A percentile compares a stretch with the other conserved stretches of the same genome.
Conservation (phyloP, 345 rosid species). For the Draba incana region DNA sequence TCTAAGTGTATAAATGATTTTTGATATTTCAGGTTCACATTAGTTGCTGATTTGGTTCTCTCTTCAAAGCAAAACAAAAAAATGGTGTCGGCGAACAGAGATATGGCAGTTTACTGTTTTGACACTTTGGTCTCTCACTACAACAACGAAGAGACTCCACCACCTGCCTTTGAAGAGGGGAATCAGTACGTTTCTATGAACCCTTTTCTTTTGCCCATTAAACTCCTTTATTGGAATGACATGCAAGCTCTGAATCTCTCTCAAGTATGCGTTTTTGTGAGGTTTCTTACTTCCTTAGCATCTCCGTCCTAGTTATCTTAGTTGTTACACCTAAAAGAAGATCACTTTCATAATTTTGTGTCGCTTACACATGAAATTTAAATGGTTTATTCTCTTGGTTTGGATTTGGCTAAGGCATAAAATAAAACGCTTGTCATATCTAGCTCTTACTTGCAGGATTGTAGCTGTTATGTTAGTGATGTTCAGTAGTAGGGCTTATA, state of each 20-base stretch:
- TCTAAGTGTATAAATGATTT: background rate
- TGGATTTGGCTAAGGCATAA: background rate
- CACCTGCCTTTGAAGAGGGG: slow-evolving; percentile 86
- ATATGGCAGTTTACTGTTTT: slow-evolving; percentile 99
- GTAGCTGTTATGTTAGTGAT: background rate
- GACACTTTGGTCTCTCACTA: slow-evolving; percentile 91
- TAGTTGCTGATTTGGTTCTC: slow-evolving; percentile 19
- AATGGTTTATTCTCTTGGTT: background rate
- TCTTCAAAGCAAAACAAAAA: slow-evolving; percentile 8
- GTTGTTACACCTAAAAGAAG: too few species aligned
- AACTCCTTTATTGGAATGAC: background rate
- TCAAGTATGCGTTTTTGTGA: background rate
- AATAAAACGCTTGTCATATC: background rate
- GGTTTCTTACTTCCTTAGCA: background rate
- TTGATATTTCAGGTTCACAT: slow-evolving; percentile 26
- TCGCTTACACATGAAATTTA: background rate
- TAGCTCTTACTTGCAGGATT: background rate
- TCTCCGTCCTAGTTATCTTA: background rate
- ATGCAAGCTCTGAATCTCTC: slow-evolving; percentile 12
- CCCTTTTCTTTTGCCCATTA: background rate
- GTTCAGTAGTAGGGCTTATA: background rate
- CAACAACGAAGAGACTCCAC: slow-evolving; percentile 79
- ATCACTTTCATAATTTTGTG: background rate
- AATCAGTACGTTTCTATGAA: slow-evolving; percentile 56
- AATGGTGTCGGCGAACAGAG: slow-evolving; percentile 94